Base-by-base conservation (phyloP, 192 early-diverging fungal genomes). In the Thamnidium elegans region DNA sequence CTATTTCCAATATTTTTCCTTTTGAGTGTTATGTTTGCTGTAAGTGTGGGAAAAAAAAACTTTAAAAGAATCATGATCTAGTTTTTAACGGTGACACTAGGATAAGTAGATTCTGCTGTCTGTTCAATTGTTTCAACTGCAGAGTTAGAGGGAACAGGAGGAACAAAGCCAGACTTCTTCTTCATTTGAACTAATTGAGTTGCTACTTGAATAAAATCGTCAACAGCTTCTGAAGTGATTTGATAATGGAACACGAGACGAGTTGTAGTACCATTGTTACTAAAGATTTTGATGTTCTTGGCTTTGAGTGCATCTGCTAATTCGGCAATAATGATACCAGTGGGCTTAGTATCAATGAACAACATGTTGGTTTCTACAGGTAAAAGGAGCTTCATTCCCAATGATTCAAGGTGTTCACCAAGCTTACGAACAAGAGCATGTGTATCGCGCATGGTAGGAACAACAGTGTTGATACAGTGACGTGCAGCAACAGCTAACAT, bases 311-410 rank as follows among this genome's bases (percentile, higher is more conserved):
- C 74, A 8, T 54, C 66, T 14, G 66, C 68, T 15, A 91, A 55
- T 11, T 81, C 76, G 7, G 77, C 71, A 14, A 84, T 78, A 0
- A 78, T 77, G 10, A 89, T 47, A 32, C 82, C 82, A 13, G 72
- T 54, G 11, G 68, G 55, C 2, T 55, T 60, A 32, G 73, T 73
- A 54, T 93, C 86, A 7, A 94, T 74, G 70, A 89, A 87, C 10
- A 98, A 83, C 91, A 98, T 95, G 76, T 97, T 98, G 21, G 96
- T 96, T 11, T 96, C 85, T 4, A 83, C 79, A 17, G 86, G 87
- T 4, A 84, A 66, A 11, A 71, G 78, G 8, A 95, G 58, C 9
- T 30, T 55, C 55, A 90, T 87, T 15, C 94, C 94, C 44, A 85
- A 58, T 19, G 51, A 63, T 5, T 63, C 50, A 42, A 98, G 81